Evolutionary conservation across 257 asterid genomes (phyloP).

Genomic region (Cruciata laevipes): DNA sequence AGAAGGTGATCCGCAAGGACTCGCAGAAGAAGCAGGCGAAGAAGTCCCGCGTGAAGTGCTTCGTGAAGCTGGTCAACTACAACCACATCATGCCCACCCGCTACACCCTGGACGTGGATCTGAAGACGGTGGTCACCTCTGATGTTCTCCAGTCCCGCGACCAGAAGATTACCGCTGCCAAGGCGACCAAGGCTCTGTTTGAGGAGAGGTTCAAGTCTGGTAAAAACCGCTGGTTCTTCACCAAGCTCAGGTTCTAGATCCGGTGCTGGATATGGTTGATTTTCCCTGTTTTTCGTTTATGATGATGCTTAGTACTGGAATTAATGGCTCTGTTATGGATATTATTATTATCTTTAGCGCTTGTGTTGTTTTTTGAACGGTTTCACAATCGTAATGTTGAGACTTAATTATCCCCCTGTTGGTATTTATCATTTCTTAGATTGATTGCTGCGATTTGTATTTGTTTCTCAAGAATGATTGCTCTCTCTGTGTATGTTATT

Average conservation of each 20-base stretch:
- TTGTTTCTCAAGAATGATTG: too few relatives aligned
- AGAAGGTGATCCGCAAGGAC: slow-evolving; percentile 34
- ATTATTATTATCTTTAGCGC: not conserved
- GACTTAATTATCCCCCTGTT: not conserved
- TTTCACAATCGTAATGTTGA: not conserved
- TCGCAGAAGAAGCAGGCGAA: slow-evolving; percentile 38
- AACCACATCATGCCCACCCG: slow-evolving; percentile 42
- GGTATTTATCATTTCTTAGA: too few relatives aligned
- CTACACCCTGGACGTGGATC: slow-evolving; percentile 35
- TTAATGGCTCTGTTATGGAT: not conserved
- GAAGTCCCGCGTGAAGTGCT: slow-evolving; percentile 34
- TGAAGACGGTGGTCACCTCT: slow-evolving; percentile 23
- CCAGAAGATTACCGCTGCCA: slow-evolving; percentile 29
- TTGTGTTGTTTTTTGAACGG: not conserved
- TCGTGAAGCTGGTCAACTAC: slow-evolving; percentile 32
- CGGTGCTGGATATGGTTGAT: not conserved
- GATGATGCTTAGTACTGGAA: not conserved
- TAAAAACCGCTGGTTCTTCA: slow-evolving; percentile 38
- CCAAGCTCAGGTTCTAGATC: slow-evolving; percentile 33
- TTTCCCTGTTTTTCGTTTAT: not conserved
- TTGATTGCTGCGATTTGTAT: too few relatives aligned
- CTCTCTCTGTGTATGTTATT: too few relatives aligned
- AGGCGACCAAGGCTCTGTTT: slow-evolving; percentile 26
- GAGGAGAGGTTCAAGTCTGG: slow-evolving; percentile 40
- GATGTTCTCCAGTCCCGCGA: slow-evolving; percentile 28